Conservation (phyloP, 2,329 filamentous ascomycete genomes). For the Macroventuria anomochaeta region DNA sequence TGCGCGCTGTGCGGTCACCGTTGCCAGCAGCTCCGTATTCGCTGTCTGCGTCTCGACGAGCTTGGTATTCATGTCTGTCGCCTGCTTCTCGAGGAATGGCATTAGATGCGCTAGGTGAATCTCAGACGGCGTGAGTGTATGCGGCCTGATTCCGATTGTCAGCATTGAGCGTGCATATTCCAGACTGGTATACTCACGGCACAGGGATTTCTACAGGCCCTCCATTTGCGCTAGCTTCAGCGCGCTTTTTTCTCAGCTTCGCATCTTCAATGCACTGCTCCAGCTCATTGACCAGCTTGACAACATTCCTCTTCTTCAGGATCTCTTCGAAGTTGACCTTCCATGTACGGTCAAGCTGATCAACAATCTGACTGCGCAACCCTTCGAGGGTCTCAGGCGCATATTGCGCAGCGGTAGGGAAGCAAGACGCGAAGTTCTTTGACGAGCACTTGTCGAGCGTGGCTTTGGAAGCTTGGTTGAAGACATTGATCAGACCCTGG, state of each 20-base stretch:
- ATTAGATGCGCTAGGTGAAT: conserved; percentile 66
- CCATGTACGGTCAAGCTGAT: conserved; percentile 64
- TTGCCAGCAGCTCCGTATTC: conserved; percentile 61
- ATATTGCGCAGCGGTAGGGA: conserved; percentile 66
- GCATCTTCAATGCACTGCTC: conserved; percentile 67
- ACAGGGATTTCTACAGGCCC: conserved; percentile 46
- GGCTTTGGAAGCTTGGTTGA: conserved; percentile 64
- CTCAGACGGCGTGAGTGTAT: conserved; percentile 63
- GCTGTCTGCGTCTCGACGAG: conserved; percentile 58
- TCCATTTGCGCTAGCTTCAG: conserved; percentile 48
- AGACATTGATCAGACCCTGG: conserved; percentile 65
- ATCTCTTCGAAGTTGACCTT: conserved; percentile 67
- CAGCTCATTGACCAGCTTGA: conserved; percentile 65
- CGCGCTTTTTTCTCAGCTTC: conserved; percentile 57
- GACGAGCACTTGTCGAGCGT: conserved; percentile 67
- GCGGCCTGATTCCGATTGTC: conserved; percentile 54
- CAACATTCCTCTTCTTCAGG: conserved; percentile 61
- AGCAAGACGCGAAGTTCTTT: conserved; percentile 67
- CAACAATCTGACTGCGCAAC: conserved; percentile 65
- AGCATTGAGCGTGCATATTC: background rate
- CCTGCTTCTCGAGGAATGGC: conserved; percentile 61
- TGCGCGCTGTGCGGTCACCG: conserved; percentile 60
- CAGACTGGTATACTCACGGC: conserved; percentile 52
- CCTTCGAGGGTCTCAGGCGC: conserved; percentile 63
- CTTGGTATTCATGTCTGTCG: conserved; percentile 57